These are phyloP conservation scores for Chalaropsis ovoidea DNA, from an alignment of 2,329 filamentous ascomycete genomes.

Conservation along the genomic window DNA sequence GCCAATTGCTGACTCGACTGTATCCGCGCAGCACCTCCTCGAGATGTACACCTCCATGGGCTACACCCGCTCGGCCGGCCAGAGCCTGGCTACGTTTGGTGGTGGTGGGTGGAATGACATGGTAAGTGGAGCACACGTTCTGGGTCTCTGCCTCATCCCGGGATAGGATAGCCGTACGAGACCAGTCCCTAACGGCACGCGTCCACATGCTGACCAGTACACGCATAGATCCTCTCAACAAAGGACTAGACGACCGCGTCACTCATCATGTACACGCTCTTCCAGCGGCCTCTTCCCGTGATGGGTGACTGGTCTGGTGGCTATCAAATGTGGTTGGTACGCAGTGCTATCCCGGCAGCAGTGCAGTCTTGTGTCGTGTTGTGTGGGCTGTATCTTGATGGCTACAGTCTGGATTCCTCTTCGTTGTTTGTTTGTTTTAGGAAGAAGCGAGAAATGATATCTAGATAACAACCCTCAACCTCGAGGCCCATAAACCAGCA, in stretches of 20 bases:
- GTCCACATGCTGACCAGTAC: neutral
- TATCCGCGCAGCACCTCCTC: conserved; percentile 46
- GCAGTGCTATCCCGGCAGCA: neutral
- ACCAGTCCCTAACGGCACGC: no score
- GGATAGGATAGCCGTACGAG: no score
- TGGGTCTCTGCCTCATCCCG: neutral
- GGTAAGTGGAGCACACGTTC: conserved; percentile 43
- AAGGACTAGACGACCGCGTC: conserved; percentile 15
- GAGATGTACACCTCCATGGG: conserved; percentile 67
- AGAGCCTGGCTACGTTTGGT: conserved; percentile 60
- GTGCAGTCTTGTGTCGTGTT: neutral
- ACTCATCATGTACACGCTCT: neutral
- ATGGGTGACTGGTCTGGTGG: neutral
- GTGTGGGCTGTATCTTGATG: neutral
- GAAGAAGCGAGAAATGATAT: neutral
- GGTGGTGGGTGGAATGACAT: conserved; percentile 77
- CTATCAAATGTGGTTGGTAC: neutral
- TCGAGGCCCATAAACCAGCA: neutral
- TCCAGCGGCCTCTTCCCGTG: neutral
- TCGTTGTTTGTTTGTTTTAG: neutral
- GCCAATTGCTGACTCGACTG: conserved; percentile 10
- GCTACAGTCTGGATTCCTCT: neutral
- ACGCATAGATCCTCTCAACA: conserved; percentile 14
- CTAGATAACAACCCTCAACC: neutral
- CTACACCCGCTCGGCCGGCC: conserved; percentile 54